phyloP scores from a whole-genome alignment of 108 stramenopile genomes.

The Aureococcus anophagefferens region DNA sequence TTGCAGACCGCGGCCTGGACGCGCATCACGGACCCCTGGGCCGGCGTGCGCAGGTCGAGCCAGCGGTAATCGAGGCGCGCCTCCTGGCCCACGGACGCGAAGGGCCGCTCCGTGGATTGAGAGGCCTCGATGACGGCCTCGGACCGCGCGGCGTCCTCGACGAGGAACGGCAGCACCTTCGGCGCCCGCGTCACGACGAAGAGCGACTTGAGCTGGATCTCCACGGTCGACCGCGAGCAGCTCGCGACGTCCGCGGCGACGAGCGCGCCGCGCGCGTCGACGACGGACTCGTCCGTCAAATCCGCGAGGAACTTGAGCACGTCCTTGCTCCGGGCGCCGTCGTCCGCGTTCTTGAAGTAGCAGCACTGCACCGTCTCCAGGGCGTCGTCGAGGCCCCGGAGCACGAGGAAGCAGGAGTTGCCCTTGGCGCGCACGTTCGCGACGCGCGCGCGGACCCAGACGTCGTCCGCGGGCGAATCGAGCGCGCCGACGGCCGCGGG shows the following conservation, averaged over 20 bases:
- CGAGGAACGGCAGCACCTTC: constrained; percentile 73
- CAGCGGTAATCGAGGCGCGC: constrained; percentile 76
- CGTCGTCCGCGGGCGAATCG: constrained; percentile 6
- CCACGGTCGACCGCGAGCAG: constrained; percentile 63
- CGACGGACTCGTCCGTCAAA: constrained; percentile 73
- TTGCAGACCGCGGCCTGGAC: constrained; percentile 80
- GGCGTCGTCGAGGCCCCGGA: constrained; percentile 60
- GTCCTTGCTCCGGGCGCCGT: constrained; percentile 64
- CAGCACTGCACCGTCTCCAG: constrained; percentile 83
- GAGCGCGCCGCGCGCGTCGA: constrained; percentile 78
- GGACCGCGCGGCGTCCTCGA: constrained; percentile 85
- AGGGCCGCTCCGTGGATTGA: constrained; percentile 80
- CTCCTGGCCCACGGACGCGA: constrained; percentile 77
- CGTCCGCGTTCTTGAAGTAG: constrained; percentile 87
- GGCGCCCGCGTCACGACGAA: constrained; percentile 74
- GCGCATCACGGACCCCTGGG: constrained; percentile 89
- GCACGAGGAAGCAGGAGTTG: constrained; percentile 82
- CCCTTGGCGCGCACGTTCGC: constrained; percentile 90
- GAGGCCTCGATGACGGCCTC: constrained; percentile 81
- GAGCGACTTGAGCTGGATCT: constrained; percentile 66
- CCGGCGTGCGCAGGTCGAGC: constrained; percentile 87
- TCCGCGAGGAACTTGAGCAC: constrained; percentile 82
- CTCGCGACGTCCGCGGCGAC: constrained; percentile 53
- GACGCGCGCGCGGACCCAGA: constrained; percentile 83
- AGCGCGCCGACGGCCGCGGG: too few species aligned